Evolutionary conservation across 2,329 filamentous ascomycete species (phyloP), one percentile per base, ranked within the genome.

Genomic region (Cladosporium velox): DNA sequence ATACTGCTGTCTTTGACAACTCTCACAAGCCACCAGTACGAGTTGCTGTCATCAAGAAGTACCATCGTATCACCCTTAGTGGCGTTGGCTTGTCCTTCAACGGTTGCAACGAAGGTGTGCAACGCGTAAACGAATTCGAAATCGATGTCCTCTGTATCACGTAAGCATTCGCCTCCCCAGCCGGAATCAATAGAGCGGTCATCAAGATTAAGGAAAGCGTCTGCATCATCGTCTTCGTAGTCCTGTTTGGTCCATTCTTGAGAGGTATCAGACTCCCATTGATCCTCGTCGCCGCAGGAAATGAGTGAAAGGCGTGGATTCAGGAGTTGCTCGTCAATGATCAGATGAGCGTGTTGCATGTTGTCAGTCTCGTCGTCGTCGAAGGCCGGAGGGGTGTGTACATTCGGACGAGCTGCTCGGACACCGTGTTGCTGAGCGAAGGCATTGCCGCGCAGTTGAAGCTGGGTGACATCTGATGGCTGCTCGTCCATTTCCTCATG

Each of bases 51-150:
- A 75, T 99, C 95, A 26, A 99, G 86, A 70, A 99, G 84, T 64
- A 98, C 94, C 95, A 99, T 99, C 15, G 94, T 98, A 76, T 99
- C 95, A 61, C 95, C 95, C 80, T 99, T 99, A 38, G 92, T 96
- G 67, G 95, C 95, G 82, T 98, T 99, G 69, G 95, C 95, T 80
- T 99, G 95, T 32, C 95, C 95, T 80, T 99, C 95, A 59, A 99
- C 95, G 0, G 95, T 98, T 32, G 95, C 95, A 70, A 97, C 91
- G 75, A 99, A 99, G 2, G 94, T 99, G 78, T 98, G 95, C 66
- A 99, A 84, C 32, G 95, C 95, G 81, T 99, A 99, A 68, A 99
- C 95, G 81, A 98, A 98, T 78, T 98, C 94, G 83, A 99, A 98
- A 85, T 99, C 95, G 80, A 99, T 99, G 76, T 99, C 95, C 87